Conservation (phyloP, 305 asterid genomes). For the Lippia alba region DNA sequence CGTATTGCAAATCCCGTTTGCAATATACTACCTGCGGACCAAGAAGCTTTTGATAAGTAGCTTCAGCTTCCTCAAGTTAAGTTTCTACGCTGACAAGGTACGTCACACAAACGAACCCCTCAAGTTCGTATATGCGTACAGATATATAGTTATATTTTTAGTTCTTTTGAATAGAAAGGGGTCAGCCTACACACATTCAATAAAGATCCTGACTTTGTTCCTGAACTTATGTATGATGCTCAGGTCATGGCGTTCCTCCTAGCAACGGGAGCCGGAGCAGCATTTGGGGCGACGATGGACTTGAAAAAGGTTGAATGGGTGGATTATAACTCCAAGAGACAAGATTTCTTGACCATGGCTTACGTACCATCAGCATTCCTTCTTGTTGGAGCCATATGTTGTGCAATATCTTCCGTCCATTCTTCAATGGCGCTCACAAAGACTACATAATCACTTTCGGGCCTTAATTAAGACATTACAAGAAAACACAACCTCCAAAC, state of each 20-base stretch:
- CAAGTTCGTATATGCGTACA: too few species aligned
- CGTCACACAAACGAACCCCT: too few species aligned
- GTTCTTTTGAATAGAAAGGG: too few species aligned
- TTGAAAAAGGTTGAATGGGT: conserved; percentile 8
- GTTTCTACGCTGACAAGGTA: conserved; percentile 52
- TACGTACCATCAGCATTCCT: conserved; percentile 42
- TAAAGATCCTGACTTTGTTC: neutral
- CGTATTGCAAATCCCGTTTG: conserved; percentile 46
- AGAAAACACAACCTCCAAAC: too few species aligned
- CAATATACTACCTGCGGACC: conserved; percentile 40
- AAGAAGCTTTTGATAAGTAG: conserved; percentile 42
- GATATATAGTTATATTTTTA: neutral
- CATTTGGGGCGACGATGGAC: conserved; percentile 48
- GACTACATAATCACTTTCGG: neutral
- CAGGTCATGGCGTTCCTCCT: conserved; percentile 37
- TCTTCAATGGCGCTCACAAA: conserved; percentile 38
- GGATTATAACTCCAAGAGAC: neutral
- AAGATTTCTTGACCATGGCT: conserved; percentile 30
- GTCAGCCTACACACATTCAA: too few species aligned
- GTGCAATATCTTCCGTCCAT: conserved; percentile 39
- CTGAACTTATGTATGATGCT: neutral
- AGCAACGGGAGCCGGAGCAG: conserved; percentile 48
- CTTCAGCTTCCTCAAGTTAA: conserved; percentile 34
- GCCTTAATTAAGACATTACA: too few species aligned
- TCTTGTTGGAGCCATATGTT: conserved; percentile 37